phyloP scores from a whole-genome alignment of 2,329 filamentous ascomycete genomes.

The Metarhizium sp. region DNA sequence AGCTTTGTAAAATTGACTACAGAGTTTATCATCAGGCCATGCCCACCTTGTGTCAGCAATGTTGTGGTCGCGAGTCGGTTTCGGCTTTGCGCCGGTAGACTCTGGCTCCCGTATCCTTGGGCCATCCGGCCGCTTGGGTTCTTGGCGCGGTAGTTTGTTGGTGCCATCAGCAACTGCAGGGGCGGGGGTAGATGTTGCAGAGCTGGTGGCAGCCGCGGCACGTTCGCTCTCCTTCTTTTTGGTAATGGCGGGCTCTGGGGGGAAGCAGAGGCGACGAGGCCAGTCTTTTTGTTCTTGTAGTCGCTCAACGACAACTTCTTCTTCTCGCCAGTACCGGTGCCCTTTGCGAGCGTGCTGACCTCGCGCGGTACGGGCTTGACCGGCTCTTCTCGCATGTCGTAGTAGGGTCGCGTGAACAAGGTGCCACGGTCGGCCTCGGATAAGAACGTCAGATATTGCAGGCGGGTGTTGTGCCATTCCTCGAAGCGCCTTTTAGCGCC shows the following conservation, averaged over 20 bases:
- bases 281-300: slow-evolving; percentile 45
- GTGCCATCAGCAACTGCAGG: neutral
- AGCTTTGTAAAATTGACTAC: neutral
- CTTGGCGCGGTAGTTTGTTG: slow-evolving; percentile 1
- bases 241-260: slow-evolving; percentile 23
- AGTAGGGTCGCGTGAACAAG: slow-evolving; percentile 46
- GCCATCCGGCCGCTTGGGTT: slow-evolving; percentile 7
- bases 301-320: slow-evolving; percentile 51
- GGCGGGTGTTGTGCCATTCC: slow-evolving; percentile 38
- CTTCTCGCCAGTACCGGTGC: slow-evolving; percentile 33
- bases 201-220: slow-evolving; percentile 11
- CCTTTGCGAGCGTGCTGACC: slow-evolving; percentile 28
- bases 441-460: slow-evolving; percentile 49
- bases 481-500: slow-evolving; percentile 25
- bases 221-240: slow-evolving; percentile 24
- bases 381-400: slow-evolving; percentile 46
- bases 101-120: slow-evolving; percentile 6
- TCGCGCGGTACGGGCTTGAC: slow-evolving; percentile 28
- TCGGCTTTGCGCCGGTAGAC: slow-evolving; percentile 2
- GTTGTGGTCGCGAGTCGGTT: slow-evolving; percentile 2
- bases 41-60: slow-evolving; percentile 8
- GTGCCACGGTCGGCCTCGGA: slow-evolving; percentile 49
- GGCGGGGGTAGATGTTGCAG: slow-evolving; percentile 8
- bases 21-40: neutral
- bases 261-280: slow-evolving; percentile 24